Conservation (phyloP, 1,139 yeast species). For the Lodderomyces parapsilosis region DNA sequence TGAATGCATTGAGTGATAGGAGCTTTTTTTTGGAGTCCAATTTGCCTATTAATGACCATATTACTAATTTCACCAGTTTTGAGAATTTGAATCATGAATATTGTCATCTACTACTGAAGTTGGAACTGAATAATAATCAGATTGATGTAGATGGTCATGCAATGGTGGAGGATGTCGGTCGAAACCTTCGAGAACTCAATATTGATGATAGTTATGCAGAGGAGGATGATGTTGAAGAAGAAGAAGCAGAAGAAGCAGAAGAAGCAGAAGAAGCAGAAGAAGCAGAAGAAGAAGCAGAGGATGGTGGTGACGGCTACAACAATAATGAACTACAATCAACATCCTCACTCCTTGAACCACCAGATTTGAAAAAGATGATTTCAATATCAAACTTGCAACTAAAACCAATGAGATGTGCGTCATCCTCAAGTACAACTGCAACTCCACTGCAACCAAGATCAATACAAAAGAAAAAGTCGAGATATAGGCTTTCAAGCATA, state of each 20-base stretch:
- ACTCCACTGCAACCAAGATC: slow-evolving; percentile 7
- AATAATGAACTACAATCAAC: slow-evolving; percentile 3
- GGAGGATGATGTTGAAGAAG: slow-evolving; percentile 4
- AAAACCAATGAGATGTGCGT: slow-evolving; percentile 41
- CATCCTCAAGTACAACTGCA: slow-evolving; percentile 17
- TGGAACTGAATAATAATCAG: no score
- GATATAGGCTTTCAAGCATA: slow-evolving; percentile 38
- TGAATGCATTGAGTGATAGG: slow-evolving; percentile 33
- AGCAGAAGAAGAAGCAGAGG: slow-evolving; percentile 5
- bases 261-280: slow-evolving; percentile 5
- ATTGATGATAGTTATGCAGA: slow-evolving; percentile 2
- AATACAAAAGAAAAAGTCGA: slow-evolving; percentile 41
- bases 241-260: slow-evolving; percentile 5
- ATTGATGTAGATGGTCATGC: slow-evolving; percentile 8
- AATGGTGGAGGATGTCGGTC: slow-evolving; percentile 3
- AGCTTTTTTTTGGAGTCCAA: slow-evolving; percentile 36
- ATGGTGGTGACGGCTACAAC: slow-evolving; percentile 1
- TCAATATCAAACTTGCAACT: slow-evolving; percentile 40
- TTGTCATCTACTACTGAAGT: slow-evolving; percentile 27
- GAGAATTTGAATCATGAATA: slow-evolving; percentile 51
- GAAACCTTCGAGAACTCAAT: neutral
- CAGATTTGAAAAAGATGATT: slow-evolving; percentile 20
- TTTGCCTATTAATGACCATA: slow-evolving; percentile 25
- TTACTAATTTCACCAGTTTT: slow-evolving; percentile 48
- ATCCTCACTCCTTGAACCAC: slow-evolving; percentile 11